Evolutionary conservation across 306 rosid genomes (phyloP).

Genomic region (Cucumis cinereus): DNA sequence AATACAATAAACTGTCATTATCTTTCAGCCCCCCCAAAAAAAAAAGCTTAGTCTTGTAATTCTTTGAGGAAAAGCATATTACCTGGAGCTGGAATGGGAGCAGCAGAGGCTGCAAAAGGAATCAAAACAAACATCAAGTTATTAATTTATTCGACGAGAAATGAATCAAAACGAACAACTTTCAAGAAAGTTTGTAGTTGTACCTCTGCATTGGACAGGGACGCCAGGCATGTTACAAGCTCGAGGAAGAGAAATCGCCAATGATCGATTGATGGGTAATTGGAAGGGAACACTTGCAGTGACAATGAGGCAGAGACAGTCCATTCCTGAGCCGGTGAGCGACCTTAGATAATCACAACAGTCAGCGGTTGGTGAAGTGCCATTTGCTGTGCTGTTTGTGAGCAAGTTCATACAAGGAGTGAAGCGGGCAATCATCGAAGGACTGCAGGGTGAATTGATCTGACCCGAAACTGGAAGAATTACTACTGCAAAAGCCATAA

Average conservation of each 20-base stretch:
- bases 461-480: slow-evolving; percentile 29
- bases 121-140: background rate
- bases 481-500: slow-evolving; percentile 14
- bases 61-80: background rate
- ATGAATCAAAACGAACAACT: background rate
- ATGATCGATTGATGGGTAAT: slow-evolving; percentile 44
- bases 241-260: slow-evolving; percentile 74
- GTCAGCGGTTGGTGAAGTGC: slow-evolving; percentile 30
- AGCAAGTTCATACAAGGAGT: slow-evolving; percentile 39
- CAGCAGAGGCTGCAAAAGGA: slow-evolving; percentile 6
- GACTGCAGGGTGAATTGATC: slow-evolving; percentile 46
- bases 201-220: slow-evolving; percentile 62
- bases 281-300: slow-evolving; percentile 31
- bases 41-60: background rate
- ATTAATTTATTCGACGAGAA: background rate
- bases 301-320: slow-evolving; percentile 36
- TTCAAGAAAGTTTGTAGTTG: background rate
- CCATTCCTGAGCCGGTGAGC: slow-evolving; percentile 27
- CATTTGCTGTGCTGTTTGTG: slow-evolving; percentile 34
- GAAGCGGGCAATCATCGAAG: slow-evolving; percentile 32
- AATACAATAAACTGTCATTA: background rate
- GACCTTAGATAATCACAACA: slow-evolving; percentile 39
- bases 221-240: slow-evolving; percentile 73
- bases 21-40: background rate
- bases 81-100: slow-evolving; percentile 16